Conservation (phyloP, 2,329 filamentous ascomycete genomes). For the Ophiosphaerella herpotricha region DNA sequence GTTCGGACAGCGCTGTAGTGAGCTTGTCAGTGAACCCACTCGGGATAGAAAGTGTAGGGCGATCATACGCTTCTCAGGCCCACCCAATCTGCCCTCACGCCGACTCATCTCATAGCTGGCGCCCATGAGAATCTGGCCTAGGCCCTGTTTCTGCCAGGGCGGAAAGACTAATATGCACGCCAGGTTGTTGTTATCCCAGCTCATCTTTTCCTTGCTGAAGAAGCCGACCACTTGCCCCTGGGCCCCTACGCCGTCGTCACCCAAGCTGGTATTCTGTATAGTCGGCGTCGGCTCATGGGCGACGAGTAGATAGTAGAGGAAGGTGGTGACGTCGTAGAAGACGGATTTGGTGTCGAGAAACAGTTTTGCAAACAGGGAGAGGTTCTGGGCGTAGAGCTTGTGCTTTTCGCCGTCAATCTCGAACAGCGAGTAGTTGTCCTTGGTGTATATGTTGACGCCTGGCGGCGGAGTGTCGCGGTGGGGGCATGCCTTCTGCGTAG, state of each 20-base stretch:
- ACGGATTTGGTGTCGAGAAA: constrained; percentile 98
- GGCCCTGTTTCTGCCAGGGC: constrained; percentile 88
- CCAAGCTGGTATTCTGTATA: constrained; percentile 41
- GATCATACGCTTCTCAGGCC: constrained; percentile 78
- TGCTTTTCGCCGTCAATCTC: constrained; percentile 90
- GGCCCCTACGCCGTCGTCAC: constrained; percentile 2
- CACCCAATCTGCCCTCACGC: constrained; percentile 81
- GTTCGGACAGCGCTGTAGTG: constrained; percentile 70
- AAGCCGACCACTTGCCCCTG: constrained; percentile 77
- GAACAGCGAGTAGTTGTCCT: constrained; percentile 83
- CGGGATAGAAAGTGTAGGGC: too few relatives aligned
- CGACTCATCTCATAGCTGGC: constrained; percentile 90
- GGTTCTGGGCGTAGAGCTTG: constrained; percentile 88
- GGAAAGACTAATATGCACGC: constrained; percentile 96
- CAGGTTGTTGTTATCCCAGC: constrained; percentile 97
- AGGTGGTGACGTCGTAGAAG: constrained; percentile 93
- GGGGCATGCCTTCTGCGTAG: constrained; percentile 50
- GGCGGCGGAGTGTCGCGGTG: constrained; percentile 56
- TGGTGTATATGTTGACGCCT: constrained; percentile 76
- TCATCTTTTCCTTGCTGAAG: constrained; percentile 98
- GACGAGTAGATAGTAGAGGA: constrained; percentile 92
- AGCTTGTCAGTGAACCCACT: constrained; percentile 9
- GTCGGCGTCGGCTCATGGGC: constrained; percentile 61
- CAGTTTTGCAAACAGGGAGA: constrained; percentile 94
- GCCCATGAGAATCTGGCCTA: constrained; percentile 88